Conservation (phyloP, 164 flowering plant species). For the Cinnamomum chago region DNA sequence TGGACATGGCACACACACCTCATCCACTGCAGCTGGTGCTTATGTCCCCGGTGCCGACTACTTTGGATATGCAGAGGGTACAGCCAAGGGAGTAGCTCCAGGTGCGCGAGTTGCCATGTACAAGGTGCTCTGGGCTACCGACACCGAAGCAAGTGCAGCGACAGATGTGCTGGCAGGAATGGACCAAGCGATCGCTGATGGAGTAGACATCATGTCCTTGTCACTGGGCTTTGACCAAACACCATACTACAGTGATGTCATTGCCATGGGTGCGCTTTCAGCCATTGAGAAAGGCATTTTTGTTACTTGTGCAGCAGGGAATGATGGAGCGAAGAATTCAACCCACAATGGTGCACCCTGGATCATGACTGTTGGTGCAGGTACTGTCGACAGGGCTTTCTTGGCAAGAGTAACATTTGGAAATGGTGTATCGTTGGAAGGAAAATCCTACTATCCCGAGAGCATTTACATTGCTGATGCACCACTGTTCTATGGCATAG, state of each 20-base stretch:
- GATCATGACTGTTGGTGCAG: constrained; percentile 33
- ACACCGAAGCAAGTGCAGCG: too few relatives aligned
- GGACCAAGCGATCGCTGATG: constrained; percentile 53
- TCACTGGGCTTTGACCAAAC: constrained; percentile 21
- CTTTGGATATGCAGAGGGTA: constrained; percentile 36
- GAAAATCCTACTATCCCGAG: constrained; percentile 26
- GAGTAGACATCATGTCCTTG: constrained; percentile 45
- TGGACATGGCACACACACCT: constrained; percentile 54
- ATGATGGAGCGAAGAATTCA: constrained; percentile 16
- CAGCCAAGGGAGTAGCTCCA: too few relatives aligned
- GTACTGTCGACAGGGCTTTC: constrained; percentile 24
- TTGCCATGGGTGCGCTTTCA: constrained; percentile 38
- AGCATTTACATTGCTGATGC: constrained; percentile 16
- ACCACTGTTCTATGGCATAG: constrained; percentile 22
- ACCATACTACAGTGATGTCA: constrained; percentile 19
- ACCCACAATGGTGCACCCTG: constrained; percentile 31
- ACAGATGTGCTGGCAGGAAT: constrained; percentile 30
- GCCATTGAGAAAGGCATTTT: constrained; percentile 45
- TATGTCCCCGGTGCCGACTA: constrained; percentile 27
- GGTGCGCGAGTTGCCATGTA: too few relatives aligned
- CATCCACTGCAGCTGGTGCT: constrained; percentile 2
- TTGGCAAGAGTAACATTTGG: constrained; percentile 13
- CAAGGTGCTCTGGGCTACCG: too few relatives aligned
- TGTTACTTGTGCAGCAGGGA: constrained; percentile 33
- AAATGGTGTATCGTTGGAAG: constrained; percentile 11